Evolutionary conservation across 495 filamentous ascomycete species (phyloP).

Genomic region (Aspergillus biplanus): DNA sequence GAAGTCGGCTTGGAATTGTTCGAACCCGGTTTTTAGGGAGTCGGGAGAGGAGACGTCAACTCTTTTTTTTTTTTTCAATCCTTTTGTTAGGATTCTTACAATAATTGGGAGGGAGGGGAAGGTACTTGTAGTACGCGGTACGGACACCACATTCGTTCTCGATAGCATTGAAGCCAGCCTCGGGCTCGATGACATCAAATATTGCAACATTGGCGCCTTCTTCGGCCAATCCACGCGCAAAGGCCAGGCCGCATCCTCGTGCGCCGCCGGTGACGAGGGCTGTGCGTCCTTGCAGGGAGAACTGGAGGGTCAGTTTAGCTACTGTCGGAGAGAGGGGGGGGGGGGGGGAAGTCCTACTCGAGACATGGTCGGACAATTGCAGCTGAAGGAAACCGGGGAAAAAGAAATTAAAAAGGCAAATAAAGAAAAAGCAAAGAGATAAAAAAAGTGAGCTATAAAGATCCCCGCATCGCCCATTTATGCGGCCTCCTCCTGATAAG

Average conservation of each 20-base stretch:
- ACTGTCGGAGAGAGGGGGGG: neutral
- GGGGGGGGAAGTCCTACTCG: slow-evolving; percentile 13
- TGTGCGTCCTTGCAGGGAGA: slow-evolving; percentile 59
- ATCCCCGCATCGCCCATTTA: slow-evolving; percentile 2
- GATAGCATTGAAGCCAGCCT: slow-evolving; percentile 34
- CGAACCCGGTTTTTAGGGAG: slow-evolving; percentile 61
- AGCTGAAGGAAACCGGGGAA: neutral
- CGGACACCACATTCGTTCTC: slow-evolving; percentile 36
- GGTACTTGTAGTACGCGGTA: slow-evolving; percentile 55
- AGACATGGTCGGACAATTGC: slow-evolving; percentile 21
- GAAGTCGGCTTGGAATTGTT: slow-evolving; percentile 44
- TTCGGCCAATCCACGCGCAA: slow-evolving; percentile 78
- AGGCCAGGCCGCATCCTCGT: slow-evolving; percentile 78
- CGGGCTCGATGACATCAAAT: slow-evolving; percentile 51
- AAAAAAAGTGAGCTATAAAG: too few species aligned
- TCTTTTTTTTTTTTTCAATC: slow-evolving; percentile 36
- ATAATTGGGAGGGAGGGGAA: slow-evolving; percentile 51
- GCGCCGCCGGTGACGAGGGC: slow-evolving; percentile 84
- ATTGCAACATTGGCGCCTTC: slow-evolving; percentile 82
- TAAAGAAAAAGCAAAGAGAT: too few species aligned
- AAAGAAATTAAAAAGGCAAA: neutral
- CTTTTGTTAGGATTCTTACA: neutral
- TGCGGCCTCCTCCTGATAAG: neutral
- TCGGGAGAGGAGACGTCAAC: slow-evolving; percentile 63
- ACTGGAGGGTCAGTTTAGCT: slow-evolving; percentile 29